Evolutionary conservation across 2,329 filamentous ascomycete species (phyloP).

Genomic region (Ceratocystis destructans): DNA sequence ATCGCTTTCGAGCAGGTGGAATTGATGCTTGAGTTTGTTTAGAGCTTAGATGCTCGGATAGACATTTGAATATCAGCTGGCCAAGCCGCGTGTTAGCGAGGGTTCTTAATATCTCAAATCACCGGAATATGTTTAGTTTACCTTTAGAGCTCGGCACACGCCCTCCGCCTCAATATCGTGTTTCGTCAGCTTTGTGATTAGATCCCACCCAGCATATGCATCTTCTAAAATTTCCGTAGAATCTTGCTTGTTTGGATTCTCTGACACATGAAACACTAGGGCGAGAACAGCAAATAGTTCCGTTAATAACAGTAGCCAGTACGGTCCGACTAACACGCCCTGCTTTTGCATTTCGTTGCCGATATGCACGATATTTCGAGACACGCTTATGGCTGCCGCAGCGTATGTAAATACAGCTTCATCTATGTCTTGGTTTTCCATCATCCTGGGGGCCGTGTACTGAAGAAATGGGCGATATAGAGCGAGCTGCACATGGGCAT

Average conservation of each 20-base stretch:
- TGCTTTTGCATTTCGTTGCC: constrained; percentile 63
- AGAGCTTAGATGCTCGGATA: constrained; percentile 55
- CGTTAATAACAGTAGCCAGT: constrained; percentile 78
- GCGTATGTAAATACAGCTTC: constrained; percentile 66
- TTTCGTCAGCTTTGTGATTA: constrained; percentile 63
- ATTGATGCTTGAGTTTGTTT: background rate
- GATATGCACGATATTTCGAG: constrained; percentile 64
- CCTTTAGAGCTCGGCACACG: constrained; percentile 63
- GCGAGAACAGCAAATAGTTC: constrained; percentile 72
- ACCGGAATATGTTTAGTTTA: constrained; percentile 31
- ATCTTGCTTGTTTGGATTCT: constrained; percentile 62
- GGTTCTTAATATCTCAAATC: background rate
- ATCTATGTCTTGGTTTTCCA: constrained; percentile 46
- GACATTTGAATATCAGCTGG: constrained; percentile 67
- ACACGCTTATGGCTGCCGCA: constrained; percentile 47
- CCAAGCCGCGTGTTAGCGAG: constrained; percentile 7
- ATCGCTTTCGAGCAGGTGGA: constrained; percentile 10
- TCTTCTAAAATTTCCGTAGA: constrained; percentile 72
- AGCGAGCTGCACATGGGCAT: constrained; percentile 70
- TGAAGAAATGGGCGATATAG: constrained; percentile 73
- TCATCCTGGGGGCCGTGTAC: constrained; percentile 56
- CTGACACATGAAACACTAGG: constrained; percentile 63
- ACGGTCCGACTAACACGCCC: constrained; percentile 62
- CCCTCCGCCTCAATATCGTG: constrained; percentile 81
- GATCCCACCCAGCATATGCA: constrained; percentile 70